These are phyloP conservation scores for Fusarium beomiforme DNA, from an alignment of 2,329 filamentous ascomycete genomes.

Conservation along the genomic window DNA sequence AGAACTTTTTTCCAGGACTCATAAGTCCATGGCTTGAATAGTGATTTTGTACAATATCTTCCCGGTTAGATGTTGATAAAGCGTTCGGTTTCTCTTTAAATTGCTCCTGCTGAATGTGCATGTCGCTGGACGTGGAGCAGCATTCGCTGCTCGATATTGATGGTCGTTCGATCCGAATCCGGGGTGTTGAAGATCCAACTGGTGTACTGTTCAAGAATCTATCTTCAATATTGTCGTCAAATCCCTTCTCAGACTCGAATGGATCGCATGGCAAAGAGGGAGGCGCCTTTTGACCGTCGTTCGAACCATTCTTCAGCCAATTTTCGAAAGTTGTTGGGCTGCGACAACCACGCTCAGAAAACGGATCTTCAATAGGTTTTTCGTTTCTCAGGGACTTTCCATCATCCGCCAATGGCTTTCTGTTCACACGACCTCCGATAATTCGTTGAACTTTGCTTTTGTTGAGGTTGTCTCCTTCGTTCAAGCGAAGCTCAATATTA, in stretches of 20 bases:
- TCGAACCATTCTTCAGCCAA: constrained; percentile 25
- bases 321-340: constrained; percentile 40
- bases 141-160: constrained; percentile 26
- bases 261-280: constrained; percentile 28
- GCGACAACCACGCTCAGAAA: constrained; percentile 36
- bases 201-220: constrained; percentile 51
- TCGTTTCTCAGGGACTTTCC: constrained; percentile 42
- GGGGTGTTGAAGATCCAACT: constrained; percentile 53
- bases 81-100: background rate
- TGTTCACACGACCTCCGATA: constrained; percentile 42
- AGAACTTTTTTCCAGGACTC: background rate
- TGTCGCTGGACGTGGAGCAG: constrained; percentile 16
- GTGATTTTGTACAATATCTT: background rate
- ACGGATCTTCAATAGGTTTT: constrained; percentile 45
- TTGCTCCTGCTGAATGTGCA: constrained; percentile 3
- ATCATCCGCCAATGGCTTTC: constrained; percentile 45
- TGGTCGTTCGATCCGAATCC: constrained; percentile 36
- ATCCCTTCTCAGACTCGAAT: constrained; percentile 52
- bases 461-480: constrained; percentile 50
- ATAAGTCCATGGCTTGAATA: background rate
- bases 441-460: constrained; percentile 49
- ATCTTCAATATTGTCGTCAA: constrained; percentile 52
- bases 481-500: constrained; percentile 46
- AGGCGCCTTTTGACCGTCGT: background rate
- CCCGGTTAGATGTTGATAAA: background rate